Percentiles rank a stretch among this genome's conserved stretches.
Conservation (phyloP, 2,329 filamentous ascomycete genomes). For the Aspergillus sp. region DNA sequence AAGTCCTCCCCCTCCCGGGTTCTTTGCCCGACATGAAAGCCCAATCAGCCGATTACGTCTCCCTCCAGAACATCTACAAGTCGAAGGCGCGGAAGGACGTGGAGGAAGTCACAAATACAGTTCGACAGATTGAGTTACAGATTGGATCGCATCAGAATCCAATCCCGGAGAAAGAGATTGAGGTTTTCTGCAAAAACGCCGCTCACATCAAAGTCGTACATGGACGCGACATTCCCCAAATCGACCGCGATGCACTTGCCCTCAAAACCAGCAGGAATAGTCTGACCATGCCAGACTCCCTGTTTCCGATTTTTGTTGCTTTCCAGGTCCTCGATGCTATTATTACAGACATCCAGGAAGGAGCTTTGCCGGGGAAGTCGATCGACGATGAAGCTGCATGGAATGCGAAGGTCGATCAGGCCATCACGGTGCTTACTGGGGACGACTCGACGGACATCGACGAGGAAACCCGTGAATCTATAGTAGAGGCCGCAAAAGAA, state of each 20-base stretch:
- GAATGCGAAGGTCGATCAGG: slow-evolving; percentile 26
- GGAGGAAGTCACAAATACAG: slow-evolving; percentile 66
- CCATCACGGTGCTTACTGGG: slow-evolving; percentile 34
- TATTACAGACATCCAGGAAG: slow-evolving; percentile 54
- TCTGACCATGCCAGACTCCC: slow-evolving; percentile 51
- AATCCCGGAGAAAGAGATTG: slow-evolving; percentile 72
- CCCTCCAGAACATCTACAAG: slow-evolving; percentile 91
- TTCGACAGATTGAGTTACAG: slow-evolving; percentile 55
- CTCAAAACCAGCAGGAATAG: slow-evolving; percentile 41
- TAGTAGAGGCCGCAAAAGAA: slow-evolving; percentile 60
- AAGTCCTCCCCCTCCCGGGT: slow-evolving; percentile 76
- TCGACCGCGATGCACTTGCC: slow-evolving; percentile 35
- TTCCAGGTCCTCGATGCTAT: slow-evolving; percentile 49
- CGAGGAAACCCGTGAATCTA: slow-evolving; percentile 50
- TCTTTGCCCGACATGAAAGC: slow-evolving; percentile 97
- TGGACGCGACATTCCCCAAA: slow-evolving; percentile 55
- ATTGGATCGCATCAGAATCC: slow-evolving; percentile 44
- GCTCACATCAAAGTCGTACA: slow-evolving; percentile 88
- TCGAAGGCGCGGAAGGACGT: slow-evolving; percentile 76
- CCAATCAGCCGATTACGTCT: slow-evolving; percentile 82
- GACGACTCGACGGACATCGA: slow-evolving; percentile 44
- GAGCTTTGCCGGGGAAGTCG: slow-evolving; percentile 14
- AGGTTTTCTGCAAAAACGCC: slow-evolving; percentile 92
- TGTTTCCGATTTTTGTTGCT: slow-evolving; percentile 68
- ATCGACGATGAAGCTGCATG: slow-evolving; percentile 35